Conservation (phyloP, 78 protist species). For the Tieghemostelium lacteum region DNA sequence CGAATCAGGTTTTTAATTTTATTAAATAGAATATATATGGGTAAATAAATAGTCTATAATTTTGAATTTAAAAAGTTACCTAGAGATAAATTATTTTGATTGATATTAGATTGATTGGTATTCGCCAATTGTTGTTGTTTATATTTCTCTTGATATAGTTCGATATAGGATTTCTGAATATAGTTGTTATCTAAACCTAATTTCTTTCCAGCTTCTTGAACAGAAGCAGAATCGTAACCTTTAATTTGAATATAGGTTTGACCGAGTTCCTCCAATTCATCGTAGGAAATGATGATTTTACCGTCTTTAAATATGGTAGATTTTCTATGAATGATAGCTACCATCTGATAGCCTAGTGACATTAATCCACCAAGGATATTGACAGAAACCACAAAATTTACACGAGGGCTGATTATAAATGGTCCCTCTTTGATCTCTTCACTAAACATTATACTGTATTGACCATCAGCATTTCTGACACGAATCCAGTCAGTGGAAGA, state of each 20-base stretch:
- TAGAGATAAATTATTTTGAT: conserved; percentile 6
- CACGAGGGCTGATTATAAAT: conserved; percentile 72
- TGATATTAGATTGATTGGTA: neutral
- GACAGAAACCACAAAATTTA: conserved; percentile 64
- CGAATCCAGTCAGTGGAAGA: conserved; percentile 83
- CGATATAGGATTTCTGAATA: conserved; percentile 74
- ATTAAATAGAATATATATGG: too few relatives aligned
- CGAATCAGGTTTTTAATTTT: too few relatives aligned
- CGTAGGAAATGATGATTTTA: conserved; percentile 64
- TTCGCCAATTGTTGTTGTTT: neutral
- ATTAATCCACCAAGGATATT: conserved; percentile 80
- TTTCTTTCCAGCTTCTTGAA: conserved; percentile 73
- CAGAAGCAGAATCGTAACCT: conserved; percentile 58
- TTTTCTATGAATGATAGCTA: conserved; percentile 69
- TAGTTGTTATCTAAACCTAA: conserved; percentile 60
- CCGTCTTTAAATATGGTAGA: conserved; percentile 75
- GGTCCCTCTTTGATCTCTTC: conserved; percentile 76
- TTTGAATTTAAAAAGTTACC: conserved; percentile 19
- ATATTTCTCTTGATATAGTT: conserved; percentile 70
- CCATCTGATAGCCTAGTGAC: conserved; percentile 82
- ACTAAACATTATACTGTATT: conserved; percentile 71
- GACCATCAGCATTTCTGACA: conserved; percentile 71
- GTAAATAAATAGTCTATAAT: too few relatives aligned
- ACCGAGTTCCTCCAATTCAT: conserved; percentile 65
- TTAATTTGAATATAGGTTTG: conserved; percentile 80